These are phyloP conservation scores for Phytophthora constricta DNA, from an alignment of 352 stramenopile genomes.

Conservation along the genomic window DNA sequence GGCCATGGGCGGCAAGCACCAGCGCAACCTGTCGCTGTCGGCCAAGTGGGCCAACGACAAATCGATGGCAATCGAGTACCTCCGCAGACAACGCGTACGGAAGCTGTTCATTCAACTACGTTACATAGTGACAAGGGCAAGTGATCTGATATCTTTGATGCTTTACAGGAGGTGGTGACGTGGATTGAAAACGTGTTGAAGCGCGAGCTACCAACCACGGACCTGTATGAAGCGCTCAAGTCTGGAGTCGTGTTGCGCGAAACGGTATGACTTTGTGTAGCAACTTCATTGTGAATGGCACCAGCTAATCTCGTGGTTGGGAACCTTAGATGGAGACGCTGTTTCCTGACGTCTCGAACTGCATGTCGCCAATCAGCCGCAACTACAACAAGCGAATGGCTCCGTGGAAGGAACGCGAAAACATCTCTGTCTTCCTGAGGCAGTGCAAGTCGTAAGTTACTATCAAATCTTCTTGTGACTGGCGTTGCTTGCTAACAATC, in stretches of 20 bases:
- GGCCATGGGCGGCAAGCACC: conserved; percentile 71
- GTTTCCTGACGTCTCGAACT: conserved; percentile 58
- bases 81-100: conserved; percentile 68
- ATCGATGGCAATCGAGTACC: conserved; percentile 72
- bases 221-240: conserved; percentile 71
- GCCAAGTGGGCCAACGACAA: conserved; percentile 84
- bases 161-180: conserved; percentile 66
- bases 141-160: too few relatives aligned
- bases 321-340: conserved; percentile 55
- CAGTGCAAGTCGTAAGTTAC: conserved; percentile 78
- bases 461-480: neutral
- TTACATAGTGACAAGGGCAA: too few relatives aligned
- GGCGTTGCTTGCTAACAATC: conserved; percentile 2
- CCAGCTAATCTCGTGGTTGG: neutral
- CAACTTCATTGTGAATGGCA: neutral
- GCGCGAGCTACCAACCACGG: conserved; percentile 53
- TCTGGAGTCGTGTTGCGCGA: conserved; percentile 82
- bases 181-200: conserved; percentile 81
- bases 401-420: conserved; percentile 86
- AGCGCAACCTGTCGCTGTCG: conserved; percentile 70
- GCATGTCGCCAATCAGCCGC: conserved; percentile 74
- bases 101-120: neutral
- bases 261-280: conserved; percentile 43
- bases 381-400: conserved; percentile 76
- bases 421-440: conserved; percentile 84